Evolutionary conservation across 805 yeast genomes (phyloP).

Genomic region (Ogataea wickerhamii): DNA sequence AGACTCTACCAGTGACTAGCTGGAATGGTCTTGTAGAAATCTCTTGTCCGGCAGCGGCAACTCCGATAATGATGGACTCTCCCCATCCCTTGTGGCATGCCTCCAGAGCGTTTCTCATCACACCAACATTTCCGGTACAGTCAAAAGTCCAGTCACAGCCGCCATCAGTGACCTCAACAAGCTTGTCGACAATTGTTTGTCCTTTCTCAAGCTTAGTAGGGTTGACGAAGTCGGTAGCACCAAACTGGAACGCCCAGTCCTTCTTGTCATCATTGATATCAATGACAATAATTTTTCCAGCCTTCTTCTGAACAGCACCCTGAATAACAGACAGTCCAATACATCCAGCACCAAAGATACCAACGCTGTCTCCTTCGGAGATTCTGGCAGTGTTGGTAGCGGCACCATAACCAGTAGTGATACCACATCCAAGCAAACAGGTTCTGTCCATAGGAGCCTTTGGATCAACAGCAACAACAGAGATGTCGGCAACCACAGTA

Average conservation of each 20-base stretch:
- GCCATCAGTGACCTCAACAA: conserved; percentile 91
- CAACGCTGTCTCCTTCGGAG: conserved; percentile 87
- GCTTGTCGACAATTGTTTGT: conserved; percentile 71
- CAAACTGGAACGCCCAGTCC: conserved; percentile 83
- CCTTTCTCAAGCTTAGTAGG: conserved; percentile 75
- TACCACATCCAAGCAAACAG: conserved; percentile 96
- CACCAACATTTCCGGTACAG: conserved; percentile 94
- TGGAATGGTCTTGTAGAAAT: conserved; percentile 98
- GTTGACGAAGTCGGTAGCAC: conserved; percentile 94
- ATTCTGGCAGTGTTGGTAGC: conserved; percentile 92
- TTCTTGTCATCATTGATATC: conserved; percentile 84
- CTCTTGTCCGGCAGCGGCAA: conserved; percentile 97
- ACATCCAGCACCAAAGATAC: conserved; percentile 97
- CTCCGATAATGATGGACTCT: conserved; percentile 90
- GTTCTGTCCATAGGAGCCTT: conserved; percentile 81
- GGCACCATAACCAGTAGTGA: conserved; percentile 98
- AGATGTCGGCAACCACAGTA: conserved; percentile 96
- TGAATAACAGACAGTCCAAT: conserved; percentile 95
- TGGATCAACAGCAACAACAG: conserved; percentile 87
- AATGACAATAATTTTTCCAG: conserved; percentile 76
- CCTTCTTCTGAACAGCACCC: conserved; percentile 85
- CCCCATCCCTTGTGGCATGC: conserved; percentile 99
- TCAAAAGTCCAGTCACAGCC: conserved; percentile 96
- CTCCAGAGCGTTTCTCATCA: conserved; percentile 95
- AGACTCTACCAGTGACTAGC: conserved; percentile 96